Conservation (phyloP, 805 yeast genomes). For the Cyberlindnera amylophila region DNA sequence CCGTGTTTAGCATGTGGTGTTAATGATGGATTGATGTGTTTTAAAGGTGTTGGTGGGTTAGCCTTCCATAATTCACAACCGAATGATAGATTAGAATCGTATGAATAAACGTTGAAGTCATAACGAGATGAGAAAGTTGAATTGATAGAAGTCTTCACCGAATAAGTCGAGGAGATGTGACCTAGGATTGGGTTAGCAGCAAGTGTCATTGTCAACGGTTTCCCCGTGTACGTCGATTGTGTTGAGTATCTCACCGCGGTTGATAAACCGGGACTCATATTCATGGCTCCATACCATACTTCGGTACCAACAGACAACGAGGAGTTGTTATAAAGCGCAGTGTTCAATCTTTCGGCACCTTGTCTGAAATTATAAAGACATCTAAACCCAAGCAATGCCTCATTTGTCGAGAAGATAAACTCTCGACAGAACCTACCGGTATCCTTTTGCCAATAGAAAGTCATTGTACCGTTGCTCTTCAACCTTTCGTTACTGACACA, state of each 20-base stretch:
- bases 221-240: slow-evolving; percentile 78
- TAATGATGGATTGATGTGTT: slow-evolving; percentile 26
- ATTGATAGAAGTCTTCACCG: slow-evolving; percentile 71
- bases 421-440: slow-evolving; percentile 64
- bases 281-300: slow-evolving; percentile 78
- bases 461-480: slow-evolving; percentile 52
- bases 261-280: slow-evolving; percentile 87
- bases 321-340: slow-evolving; percentile 53
- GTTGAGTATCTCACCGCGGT: slow-evolving; percentile 83
- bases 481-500: slow-evolving; percentile 67
- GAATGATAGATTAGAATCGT: slow-evolving; percentile 77
- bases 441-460: slow-evolving; percentile 69
- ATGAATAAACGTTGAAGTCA: slow-evolving; percentile 88
- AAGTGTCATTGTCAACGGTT: slow-evolving; percentile 84
- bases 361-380: slow-evolving; percentile 61
- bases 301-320: slow-evolving; percentile 78
- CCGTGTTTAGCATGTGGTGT: slow-evolving; percentile 30
- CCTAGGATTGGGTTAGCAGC: slow-evolving; percentile 90
- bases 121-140: slow-evolving; percentile 80
- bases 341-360: slow-evolving; percentile 35
- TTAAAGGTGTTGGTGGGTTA: slow-evolving; percentile 21
- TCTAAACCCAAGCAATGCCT: slow-evolving; percentile 76
- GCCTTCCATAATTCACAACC: slow-evolving; percentile 83
- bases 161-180: slow-evolving; percentile 80
- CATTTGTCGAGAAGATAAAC: slow-evolving; percentile 77